These are phyloP conservation scores for Globisporangium radiosum DNA, from an alignment of 352 stramenopile genomes.

Conservation along the genomic window DNA sequence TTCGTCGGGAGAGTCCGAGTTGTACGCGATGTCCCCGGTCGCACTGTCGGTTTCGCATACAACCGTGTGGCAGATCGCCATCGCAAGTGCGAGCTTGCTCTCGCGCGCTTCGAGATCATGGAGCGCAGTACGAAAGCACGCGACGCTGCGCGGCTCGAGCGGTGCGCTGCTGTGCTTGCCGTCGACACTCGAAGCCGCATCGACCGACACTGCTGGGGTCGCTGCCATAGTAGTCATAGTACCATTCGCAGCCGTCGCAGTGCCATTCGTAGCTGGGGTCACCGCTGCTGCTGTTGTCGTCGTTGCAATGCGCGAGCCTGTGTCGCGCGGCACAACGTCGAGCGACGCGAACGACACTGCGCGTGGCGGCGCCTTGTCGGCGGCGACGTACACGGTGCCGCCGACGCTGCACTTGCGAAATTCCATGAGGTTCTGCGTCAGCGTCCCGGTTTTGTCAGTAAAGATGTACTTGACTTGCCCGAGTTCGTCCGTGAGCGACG, in stretches of 20 bases:
- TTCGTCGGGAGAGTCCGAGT: constrained; percentile 91
- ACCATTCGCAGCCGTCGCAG: too few species aligned
- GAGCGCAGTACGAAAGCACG: constrained; percentile 39
- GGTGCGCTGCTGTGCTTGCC: not conserved
- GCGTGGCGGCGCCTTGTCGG: constrained; percentile 23
- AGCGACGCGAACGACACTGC: constrained; percentile 31
- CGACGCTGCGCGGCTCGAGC: constrained; percentile 10
- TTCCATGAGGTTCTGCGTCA: constrained; percentile 94
- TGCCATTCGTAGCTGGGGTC: not conserved
- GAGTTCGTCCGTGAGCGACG: constrained; percentile 89
- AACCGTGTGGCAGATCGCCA: constrained; percentile 82
- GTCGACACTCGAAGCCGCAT: not conserved
- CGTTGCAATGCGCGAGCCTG: constrained; percentile 1
- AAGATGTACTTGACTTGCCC: constrained; percentile 92
- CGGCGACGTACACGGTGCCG: constrained; percentile 65
- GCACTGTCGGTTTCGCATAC: constrained; percentile 61
- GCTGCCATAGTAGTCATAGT: too few species aligned
- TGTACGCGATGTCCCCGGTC: constrained; percentile 58
- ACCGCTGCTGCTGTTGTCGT: not conserved
- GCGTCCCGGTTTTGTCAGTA: constrained; percentile 92
- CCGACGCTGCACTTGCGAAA: constrained; percentile 94
- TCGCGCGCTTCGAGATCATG: constrained; percentile 44
- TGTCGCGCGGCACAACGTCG: constrained; percentile 15
- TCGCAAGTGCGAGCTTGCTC: constrained; percentile 56
- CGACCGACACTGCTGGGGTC: too few species aligned